phyloP scores from a whole-genome alignment of 2,329 filamentous ascomycete species.

The Trichothecium sympodiale region DNA sequence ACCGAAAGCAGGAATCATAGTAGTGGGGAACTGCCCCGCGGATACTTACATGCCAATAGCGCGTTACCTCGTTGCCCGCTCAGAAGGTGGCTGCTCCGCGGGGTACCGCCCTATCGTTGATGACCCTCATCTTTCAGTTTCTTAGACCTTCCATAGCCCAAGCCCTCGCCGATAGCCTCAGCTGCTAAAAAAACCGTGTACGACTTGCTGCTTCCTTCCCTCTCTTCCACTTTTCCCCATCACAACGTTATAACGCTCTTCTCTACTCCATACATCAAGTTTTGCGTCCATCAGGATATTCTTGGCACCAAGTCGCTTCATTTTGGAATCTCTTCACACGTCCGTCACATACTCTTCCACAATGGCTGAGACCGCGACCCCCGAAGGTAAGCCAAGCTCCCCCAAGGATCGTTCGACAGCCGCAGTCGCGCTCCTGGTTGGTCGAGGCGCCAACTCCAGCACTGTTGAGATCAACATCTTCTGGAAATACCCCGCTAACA shows the following conservation, averaged over 20 bases:
- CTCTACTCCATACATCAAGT: neutral
- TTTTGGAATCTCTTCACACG: too few relatives aligned
- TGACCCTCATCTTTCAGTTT: slow-evolving; percentile 27
- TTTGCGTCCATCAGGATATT: neutral
- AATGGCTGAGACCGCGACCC: slow-evolving; percentile 21
- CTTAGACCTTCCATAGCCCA: slow-evolving; percentile 27
- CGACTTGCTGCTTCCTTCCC: neutral
- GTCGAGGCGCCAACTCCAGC: too few relatives aligned
- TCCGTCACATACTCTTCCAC: slow-evolving; percentile 5
- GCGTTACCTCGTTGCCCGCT: neutral
- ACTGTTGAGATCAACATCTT: too few relatives aligned
- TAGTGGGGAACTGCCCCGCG: neutral
- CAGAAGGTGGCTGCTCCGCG: neutral
- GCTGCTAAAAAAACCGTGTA: neutral
- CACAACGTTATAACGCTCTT: slow-evolving; percentile 4
- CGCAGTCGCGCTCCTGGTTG: too few relatives aligned
- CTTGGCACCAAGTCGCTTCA: too few relatives aligned
- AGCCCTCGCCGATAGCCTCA: slow-evolving; percentile 2
- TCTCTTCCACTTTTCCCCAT: slow-evolving; percentile 4
- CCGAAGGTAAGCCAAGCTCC: slow-evolving; percentile 21
- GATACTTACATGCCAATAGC: neutral
- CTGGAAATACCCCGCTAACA: too few relatives aligned
- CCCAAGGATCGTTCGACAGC: too few relatives aligned
- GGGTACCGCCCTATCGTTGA: slow-evolving; percentile 1
- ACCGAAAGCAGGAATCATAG: neutral